phyloP scores from a whole-genome alignment of 345 rosid species.

The Erucastrum elatum region DNA sequence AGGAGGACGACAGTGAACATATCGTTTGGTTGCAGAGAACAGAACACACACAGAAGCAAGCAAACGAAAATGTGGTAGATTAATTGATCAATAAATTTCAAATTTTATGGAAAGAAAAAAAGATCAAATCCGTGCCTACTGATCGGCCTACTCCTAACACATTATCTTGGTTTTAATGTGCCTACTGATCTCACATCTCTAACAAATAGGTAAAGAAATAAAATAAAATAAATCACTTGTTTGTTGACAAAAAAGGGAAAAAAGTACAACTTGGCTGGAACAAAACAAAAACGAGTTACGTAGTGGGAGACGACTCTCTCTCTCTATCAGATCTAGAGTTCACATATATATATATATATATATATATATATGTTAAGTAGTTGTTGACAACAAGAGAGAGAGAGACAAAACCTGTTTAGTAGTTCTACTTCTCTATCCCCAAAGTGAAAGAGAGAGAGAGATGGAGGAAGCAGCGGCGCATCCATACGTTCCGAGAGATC shows the following conservation, averaged over 20 bases:
- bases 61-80: too few species aligned
- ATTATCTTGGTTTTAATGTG: too few species aligned
- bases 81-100: too few species aligned
- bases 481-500: constrained; percentile 46
- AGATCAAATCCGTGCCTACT: too few species aligned
- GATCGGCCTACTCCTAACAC: too few species aligned
- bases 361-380: background rate
- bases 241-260: background rate
- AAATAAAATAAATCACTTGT: background rate
- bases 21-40: background rate
- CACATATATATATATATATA: background rate
- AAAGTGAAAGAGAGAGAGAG: background rate
- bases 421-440: background rate
- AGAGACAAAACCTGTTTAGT: background rate
- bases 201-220: background rate
- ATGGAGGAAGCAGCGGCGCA: background rate
- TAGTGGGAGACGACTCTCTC: background rate
- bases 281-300: too few species aligned
- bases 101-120: too few species aligned
- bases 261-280: too few species aligned
- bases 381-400: background rate
- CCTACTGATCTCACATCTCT: background rate
- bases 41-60: too few species aligned
- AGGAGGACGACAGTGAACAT: background rate
- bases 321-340: background rate